phyloP scores from a whole-genome alignment of 1,284 basidiomycete species.

The Neonothopanus nambi region DNA sequence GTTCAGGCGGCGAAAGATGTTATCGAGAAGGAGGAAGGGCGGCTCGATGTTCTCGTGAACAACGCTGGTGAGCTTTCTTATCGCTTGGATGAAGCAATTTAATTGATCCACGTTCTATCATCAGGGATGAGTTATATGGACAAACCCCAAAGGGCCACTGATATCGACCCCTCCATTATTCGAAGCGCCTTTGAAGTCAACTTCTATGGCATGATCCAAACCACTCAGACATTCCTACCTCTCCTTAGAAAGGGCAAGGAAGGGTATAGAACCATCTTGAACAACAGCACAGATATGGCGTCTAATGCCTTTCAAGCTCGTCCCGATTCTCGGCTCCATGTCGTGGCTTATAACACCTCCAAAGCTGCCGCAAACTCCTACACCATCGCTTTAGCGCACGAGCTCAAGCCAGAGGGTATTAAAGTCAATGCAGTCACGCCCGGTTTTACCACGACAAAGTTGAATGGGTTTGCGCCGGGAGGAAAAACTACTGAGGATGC shows the following conservation, averaged over 20 bases:
- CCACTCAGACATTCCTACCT: conserved; percentile 35
- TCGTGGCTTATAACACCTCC: conserved; percentile 20
- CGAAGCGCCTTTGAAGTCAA: conserved; percentile 41
- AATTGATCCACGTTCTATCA: no score
- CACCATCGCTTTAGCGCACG: conserved; percentile 15
- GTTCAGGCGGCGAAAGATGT: conserved; percentile 34
- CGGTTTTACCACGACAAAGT: conserved; percentile 42
- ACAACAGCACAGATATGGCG: conserved; percentile 45
- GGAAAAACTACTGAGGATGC: conserved; percentile 39
- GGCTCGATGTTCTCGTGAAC: conserved; percentile 48
- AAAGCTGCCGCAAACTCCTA: conserved; percentile 21
- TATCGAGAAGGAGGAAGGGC: conserved; percentile 42
- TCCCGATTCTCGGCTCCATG: conserved; percentile 11
- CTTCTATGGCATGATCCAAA: conserved; percentile 39
- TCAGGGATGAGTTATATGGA: conserved; percentile 33
- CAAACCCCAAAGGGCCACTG: conserved; percentile 33
- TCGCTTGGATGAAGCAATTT: background rate
- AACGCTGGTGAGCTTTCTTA: conserved; percentile 41
- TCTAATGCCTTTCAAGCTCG: conserved; percentile 48
- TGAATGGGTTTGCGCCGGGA: conserved; percentile 38
- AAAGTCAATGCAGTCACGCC: conserved; percentile 39
- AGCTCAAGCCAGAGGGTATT: conserved; percentile 25
- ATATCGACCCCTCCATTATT: conserved; percentile 32
- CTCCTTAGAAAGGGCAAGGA: conserved; percentile 30
- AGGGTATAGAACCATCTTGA: conserved; percentile 29